These are phyloP conservation scores for Ganoderma multipileum DNA, from an alignment of 1,284 basidiomycete genomes.

Conservation along the genomic window DNA sequence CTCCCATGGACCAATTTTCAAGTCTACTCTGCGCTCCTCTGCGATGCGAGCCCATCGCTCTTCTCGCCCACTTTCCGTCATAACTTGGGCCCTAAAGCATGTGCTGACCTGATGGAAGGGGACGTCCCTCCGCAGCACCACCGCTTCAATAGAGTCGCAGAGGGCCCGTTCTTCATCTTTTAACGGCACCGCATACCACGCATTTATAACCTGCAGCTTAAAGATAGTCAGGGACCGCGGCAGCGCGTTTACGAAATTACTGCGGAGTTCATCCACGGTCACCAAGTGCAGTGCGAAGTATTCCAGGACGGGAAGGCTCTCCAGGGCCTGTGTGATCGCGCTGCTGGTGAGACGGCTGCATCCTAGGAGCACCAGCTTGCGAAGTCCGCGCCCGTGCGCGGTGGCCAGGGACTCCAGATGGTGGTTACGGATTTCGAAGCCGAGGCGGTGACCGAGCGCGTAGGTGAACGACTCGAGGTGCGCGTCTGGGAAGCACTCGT, in stretches of 20 bases:
- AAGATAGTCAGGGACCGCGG: conserved; percentile 40
- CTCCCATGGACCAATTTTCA: conserved; percentile 36
- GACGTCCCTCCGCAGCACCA: conserved; percentile 26
- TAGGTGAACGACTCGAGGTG: conserved; percentile 46
- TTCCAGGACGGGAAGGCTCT: conserved; percentile 39
- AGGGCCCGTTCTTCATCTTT: conserved; percentile 42
- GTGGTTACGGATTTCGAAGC: conserved; percentile 46
- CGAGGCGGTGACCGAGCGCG: conserved; percentile 42
- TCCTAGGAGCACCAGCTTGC: conserved; percentile 46
- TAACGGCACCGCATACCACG: conserved; percentile 41
- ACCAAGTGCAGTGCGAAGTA: conserved; percentile 48
- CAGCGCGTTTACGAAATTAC: conserved; percentile 44
- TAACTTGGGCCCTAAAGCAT: conserved; percentile 38
- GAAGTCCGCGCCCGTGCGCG: conserved; percentile 37
- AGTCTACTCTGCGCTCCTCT: conserved; percentile 26
- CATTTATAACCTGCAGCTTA: conserved; percentile 46
- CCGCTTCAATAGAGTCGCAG: conserved; percentile 38
- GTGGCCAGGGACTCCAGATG: conserved; percentile 43
- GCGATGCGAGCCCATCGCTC: conserved; percentile 41
- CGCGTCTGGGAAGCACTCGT: conserved; percentile 37
- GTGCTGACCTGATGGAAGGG: conserved; percentile 32
- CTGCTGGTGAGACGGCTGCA: conserved; percentile 43
- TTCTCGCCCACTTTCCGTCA: conserved; percentile 36
- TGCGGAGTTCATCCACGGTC: conserved; percentile 44
- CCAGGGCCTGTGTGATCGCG: conserved; percentile 41